Evolutionary conservation across 352 stramenopile genomes (phyloP).

Genomic region (Halophytophthora batemanensis): DNA sequence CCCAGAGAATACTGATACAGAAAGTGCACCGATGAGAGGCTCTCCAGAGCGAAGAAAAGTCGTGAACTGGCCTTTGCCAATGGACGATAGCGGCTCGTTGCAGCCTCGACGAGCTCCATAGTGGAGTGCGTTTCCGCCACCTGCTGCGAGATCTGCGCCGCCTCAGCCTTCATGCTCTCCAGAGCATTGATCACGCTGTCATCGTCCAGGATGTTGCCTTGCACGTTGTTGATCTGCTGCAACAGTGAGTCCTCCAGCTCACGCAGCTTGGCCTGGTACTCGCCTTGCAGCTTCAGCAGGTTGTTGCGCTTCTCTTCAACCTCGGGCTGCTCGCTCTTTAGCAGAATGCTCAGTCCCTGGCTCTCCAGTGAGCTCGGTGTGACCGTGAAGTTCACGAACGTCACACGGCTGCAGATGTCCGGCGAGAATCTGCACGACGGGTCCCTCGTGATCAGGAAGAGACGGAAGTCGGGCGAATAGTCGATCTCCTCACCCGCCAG

Average conservation of each 20-base stretch:
- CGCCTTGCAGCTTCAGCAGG: slow-evolving; percentile 96
- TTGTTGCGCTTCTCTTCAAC: slow-evolving; percentile 95
- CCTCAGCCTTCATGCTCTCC: slow-evolving; percentile 97
- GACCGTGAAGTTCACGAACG: slow-evolving; percentile 99
- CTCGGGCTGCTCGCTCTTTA: slow-evolving; percentile 97
- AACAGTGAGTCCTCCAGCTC: slow-evolving; percentile 98
- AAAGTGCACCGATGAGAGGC: slow-evolving; percentile 95
- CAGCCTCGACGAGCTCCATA: slow-evolving; percentile 83
- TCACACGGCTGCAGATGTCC: slow-evolving; percentile 99
- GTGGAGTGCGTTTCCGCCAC: slow-evolving; percentile 78
- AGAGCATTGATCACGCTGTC: slow-evolving; percentile 98
- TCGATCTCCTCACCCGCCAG: slow-evolving; percentile 99
- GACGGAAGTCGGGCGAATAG: slow-evolving; percentile 98
- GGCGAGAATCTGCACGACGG: slow-evolving; percentile 96
- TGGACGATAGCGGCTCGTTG: slow-evolving; percentile 94
- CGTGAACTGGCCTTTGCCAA: slow-evolving; percentile 89
- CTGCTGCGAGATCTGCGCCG: slow-evolving; percentile 94
- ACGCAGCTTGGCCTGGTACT: slow-evolving; percentile 96
- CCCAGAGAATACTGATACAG: slow-evolving; percentile 98
- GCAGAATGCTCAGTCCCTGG: slow-evolving; percentile 94
- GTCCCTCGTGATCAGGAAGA: slow-evolving; percentile 99
- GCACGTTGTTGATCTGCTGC: slow-evolving; percentile 97
- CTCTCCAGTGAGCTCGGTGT: slow-evolving; percentile 97
- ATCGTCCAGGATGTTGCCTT: slow-evolving; percentile 99
- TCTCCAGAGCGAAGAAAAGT: slow-evolving; percentile 93